Percentiles rank a stretch among this genome's conserved stretches.
Evolutionary conservation across 1,284 basidiomycete species (phyloP).

Genomic region (Tetrapyrgos nigripes): DNA sequence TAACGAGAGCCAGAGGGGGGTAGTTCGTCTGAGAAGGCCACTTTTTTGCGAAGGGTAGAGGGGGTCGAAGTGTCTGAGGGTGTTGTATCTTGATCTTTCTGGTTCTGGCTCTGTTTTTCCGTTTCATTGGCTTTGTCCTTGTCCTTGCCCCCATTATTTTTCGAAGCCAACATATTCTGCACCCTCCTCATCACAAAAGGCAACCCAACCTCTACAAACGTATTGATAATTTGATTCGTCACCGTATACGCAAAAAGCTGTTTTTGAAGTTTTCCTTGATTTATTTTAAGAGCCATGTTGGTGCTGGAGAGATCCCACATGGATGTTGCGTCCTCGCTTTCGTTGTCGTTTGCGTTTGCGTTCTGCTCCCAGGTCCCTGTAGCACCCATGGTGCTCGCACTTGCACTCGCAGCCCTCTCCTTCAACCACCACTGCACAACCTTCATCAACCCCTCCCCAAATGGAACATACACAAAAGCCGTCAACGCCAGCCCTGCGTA

Average conservation of each 20-base stretch:
- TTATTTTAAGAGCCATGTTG: slow-evolving; percentile 62
- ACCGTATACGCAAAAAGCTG: slow-evolving; percentile 97
- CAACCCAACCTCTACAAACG: slow-evolving; percentile 84
- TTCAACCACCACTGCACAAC: slow-evolving; percentile 51
- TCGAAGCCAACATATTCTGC: slow-evolving; percentile 31
- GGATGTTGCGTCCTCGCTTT: no score
- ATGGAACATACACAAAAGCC: slow-evolving; percentile 92
- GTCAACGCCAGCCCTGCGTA: slow-evolving; percentile 87
- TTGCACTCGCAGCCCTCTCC: slow-evolving; percentile 11
- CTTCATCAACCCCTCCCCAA: slow-evolving; percentile 84
- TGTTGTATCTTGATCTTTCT: not conserved
- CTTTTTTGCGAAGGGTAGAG: slow-evolving; percentile 63
- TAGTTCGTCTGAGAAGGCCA: slow-evolving; percentile 74
- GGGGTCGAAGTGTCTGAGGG: slow-evolving; percentile 7
- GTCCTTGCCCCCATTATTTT: slow-evolving; percentile 9
- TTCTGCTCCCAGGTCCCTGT: slow-evolving; percentile 13
- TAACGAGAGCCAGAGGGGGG: slow-evolving; percentile 55
- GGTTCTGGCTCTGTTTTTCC: no score
- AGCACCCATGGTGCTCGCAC: not conserved
- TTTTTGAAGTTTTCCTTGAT: slow-evolving; percentile 77
- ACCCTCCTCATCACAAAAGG: slow-evolving; percentile 80
- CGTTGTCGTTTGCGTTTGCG: slow-evolving; percentile 28
- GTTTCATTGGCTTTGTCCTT: slow-evolving; percentile 9
- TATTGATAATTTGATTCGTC: slow-evolving; percentile 88
- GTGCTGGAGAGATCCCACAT: slow-evolving; percentile 60